Conservation (phyloP, 345 rosid species). For the Murraya koenigii region DNA sequence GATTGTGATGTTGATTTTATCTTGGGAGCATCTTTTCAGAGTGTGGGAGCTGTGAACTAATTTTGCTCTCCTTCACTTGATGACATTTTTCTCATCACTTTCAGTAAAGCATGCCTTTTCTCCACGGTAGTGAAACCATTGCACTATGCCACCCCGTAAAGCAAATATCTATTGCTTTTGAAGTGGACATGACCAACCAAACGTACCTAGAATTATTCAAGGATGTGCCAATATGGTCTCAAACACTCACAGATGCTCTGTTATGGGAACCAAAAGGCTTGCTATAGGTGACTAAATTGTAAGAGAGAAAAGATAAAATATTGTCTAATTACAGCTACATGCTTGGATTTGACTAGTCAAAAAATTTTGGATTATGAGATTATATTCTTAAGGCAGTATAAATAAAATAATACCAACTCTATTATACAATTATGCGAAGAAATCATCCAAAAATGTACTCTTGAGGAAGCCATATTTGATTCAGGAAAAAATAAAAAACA, state of each 20-base stretch:
- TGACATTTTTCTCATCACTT: too few relatives aligned
- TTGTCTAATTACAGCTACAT: neutral
- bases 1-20: constrained; percentile 20
- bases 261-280: neutral
- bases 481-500: neutral
- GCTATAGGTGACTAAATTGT: neutral
- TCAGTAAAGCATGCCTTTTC: neutral
- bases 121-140: too few relatives aligned
- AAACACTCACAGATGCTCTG: neutral
- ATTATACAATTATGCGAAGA: neutral
- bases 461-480: neutral
- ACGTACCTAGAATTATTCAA: neutral
- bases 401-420: neutral
- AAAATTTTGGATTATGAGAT: neutral
- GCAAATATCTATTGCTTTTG: neutral
- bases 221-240: neutral
- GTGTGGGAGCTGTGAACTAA: neutral
- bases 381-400: neutral
- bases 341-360: neutral
- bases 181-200: neutral
- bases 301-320: too few relatives aligned
- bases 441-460: neutral
- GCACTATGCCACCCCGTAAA: too few relatives aligned
- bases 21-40: neutral
- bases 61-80: neutral